Evolutionary conservation across 1,284 basidiomycete species (phyloP).

Genomic region (Rhodotorula glutinis): DNA sequence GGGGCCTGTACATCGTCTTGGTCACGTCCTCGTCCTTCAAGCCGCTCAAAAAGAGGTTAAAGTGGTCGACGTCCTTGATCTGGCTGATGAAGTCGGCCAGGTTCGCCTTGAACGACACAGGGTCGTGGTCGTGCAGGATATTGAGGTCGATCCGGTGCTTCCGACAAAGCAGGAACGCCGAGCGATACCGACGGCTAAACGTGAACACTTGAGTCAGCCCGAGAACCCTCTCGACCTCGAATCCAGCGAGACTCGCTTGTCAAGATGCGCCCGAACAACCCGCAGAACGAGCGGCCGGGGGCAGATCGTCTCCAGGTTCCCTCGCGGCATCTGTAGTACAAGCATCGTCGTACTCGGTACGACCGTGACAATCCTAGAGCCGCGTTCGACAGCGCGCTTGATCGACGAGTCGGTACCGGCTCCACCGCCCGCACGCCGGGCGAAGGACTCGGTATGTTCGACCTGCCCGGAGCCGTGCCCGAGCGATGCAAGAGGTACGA

Average conservation of each 20-base stretch:
- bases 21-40: slow-evolving; percentile 60
- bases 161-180: slow-evolving; percentile 84
- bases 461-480: neutral
- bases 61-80: slow-evolving; percentile 81
- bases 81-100: slow-evolving; percentile 74
- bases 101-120: slow-evolving; percentile 62
- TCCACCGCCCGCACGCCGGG: slow-evolving; percentile 47
- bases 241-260: slow-evolving; percentile 57
- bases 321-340: slow-evolving; percentile 95
- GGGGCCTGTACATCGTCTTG: slow-evolving; percentile 46
- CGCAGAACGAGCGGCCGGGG: slow-evolving; percentile 87
- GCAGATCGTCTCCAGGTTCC: slow-evolving; percentile 92
- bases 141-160: slow-evolving; percentile 92
- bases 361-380: slow-evolving; percentile 76
- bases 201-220: too few species aligned
- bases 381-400: slow-evolving; percentile 75
- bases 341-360: slow-evolving; percentile 83
- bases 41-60: slow-evolving; percentile 87
- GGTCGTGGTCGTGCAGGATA: slow-evolving; percentile 76
- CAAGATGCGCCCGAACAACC: slow-evolving; percentile 69
- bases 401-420: slow-evolving; percentile 33
- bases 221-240: neutral
- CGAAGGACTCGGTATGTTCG: slow-evolving; percentile 29
- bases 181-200: slow-evolving; percentile 60
- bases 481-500: slow-evolving; percentile 56